Evolutionary conservation across 345 rosid species (phyloP), one percentile per base, ranked within the genome.

Genomic region (Eucalyptus globulus): DNA sequence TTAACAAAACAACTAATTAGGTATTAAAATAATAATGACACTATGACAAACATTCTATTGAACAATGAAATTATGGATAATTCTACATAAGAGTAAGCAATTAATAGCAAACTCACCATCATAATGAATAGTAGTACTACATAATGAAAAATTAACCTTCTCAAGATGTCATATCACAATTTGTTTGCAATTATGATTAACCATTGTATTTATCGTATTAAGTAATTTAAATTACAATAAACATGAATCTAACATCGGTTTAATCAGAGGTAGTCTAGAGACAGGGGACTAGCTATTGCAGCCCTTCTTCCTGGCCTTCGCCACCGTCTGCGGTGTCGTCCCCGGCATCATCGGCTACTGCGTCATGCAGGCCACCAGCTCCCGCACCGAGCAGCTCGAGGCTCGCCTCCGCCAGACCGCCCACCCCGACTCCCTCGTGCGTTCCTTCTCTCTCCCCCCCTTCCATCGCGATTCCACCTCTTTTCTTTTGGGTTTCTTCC

Each of bases 321-420:
- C 99, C 87, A 93, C 99, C 88, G 87, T 95, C 8, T 97, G 99
- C 89, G 98, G 99, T 86, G 97, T 98, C 86, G 93, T 98, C 87
- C 99, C 99, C 1, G 99, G 98, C 17, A 91, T 94, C 45, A 92
- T 98, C 54, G 99, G 99, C 87, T 98, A 97, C 88, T 92, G 94
- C 80, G 99, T 98, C 91, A 96, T 98, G 99, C 99, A 97, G 94
- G 29, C 91, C 90, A 98, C 99, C 65, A 96, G 91, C 91, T 90
- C 98, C 88, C 89, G 92, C 17, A 96, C 95, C 89, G 95, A 97
- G 9, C 94, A 96, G 92, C 97, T 98, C 49, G 99, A 98, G 90
- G 94, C 96, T 88, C 95, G 92, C 7, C 99, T 98, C 89, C 99
- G 99, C 67, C 90, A 92, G 89, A 93, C 92, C 37, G 96, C 98